Evolutionary conservation across 2,329 filamentous ascomycete genomes (phyloP), one percentile per base, ranked within the genome.

Genomic region (Nigrospora oryzae): DNA sequence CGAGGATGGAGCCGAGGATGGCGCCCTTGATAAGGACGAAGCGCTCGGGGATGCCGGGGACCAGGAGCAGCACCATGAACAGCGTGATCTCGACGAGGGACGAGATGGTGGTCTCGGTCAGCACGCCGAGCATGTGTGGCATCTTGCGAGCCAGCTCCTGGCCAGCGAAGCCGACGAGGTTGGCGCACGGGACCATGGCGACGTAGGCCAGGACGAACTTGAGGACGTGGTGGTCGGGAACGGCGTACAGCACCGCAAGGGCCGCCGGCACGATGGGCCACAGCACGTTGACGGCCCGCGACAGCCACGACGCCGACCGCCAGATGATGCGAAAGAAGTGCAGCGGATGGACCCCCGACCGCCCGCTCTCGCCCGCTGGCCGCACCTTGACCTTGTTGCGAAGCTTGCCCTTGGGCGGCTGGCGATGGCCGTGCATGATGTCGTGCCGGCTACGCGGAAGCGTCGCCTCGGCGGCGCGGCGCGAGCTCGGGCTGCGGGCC

Each of bases 11-110:
- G 33, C 89, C 88, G 0, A 94, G 67, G 45, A 94, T 90, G 23
- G 89, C 88, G 43, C 86, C 86, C 58, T 88, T 80, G 54, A 94
- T 87, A 53, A 93, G 85, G n/a, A 75, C 71, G 48, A 84, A 81
- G 61, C 69, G 63, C 23, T 28, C 23, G 42, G 70, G 52, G 2
- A 69, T 63, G 11, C 61, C 62, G 1, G n/a, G 4, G 7, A 2
- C 11, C 7, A 44, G 12, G 5, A 93, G 71, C 38, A 94, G 67
- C 3, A 90, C 77, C 70, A 91, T 84, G 64, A 94, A 93, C 30
- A 94, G 68, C 39, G 94, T 77, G 46, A 94, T 83, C 59, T 95
- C 88, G 43, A 93, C 86, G 11, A 89, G 66, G 1, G 85, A 86
- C 3, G 84, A 86, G 42, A 89, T 61, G 0, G 76, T 79, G 2